A percentile compares a stretch with the other conserved stretches of the same genome.
phyloP scores from a whole-genome alignment of 768 basidiomycete species.

The Phaeotremella skinneri region DNA sequence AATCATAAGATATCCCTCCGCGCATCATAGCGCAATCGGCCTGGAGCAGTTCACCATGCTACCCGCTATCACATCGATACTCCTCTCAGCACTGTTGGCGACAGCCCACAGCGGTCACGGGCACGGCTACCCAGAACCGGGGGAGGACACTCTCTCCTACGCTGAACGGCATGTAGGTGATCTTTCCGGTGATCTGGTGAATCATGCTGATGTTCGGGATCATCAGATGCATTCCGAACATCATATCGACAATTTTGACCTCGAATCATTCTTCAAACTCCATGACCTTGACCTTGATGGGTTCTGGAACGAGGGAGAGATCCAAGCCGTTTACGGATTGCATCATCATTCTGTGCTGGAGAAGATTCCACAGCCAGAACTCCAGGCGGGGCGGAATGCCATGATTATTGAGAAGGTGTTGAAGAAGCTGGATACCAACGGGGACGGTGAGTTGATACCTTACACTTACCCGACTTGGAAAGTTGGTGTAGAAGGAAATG shows the following conservation, averaged over 20 bases:
- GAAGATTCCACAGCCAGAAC: slow-evolving; percentile 62
- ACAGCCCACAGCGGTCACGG: slow-evolving; percentile 66
- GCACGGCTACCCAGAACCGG: slow-evolving; percentile 57
- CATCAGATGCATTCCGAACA: slow-evolving; percentile 48
- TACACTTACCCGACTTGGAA: neutral
- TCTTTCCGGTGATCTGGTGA: neutral
- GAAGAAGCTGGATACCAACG: slow-evolving; percentile 66
- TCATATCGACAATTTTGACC: slow-evolving; percentile 58
- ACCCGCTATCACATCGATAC: no score
- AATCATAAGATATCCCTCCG: no score
- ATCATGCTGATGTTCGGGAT: slow-evolving; percentile 12
- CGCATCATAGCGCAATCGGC: no score
- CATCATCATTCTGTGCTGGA: slow-evolving; percentile 83
- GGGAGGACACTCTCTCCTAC: slow-evolving; percentile 71
- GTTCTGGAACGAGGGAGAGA: slow-evolving; percentile 76
- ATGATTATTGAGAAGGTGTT: slow-evolving; percentile 71
- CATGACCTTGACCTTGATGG: slow-evolving; percentile 91
- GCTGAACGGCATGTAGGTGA: slow-evolving; percentile 82
- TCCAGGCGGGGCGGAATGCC: slow-evolving; percentile 78
- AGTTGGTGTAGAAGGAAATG: neutral
- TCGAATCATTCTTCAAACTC: slow-evolving; percentile 91
- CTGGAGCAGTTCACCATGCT: no score
- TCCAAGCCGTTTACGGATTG: slow-evolving; percentile 93
- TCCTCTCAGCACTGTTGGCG: slow-evolving; percentile 40
- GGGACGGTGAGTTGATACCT: slow-evolving; percentile 69